Evolutionary conservation across 805 yeast species (phyloP), one percentile per base, ranked within the genome.

Genomic region (Candida boleticola): DNA sequence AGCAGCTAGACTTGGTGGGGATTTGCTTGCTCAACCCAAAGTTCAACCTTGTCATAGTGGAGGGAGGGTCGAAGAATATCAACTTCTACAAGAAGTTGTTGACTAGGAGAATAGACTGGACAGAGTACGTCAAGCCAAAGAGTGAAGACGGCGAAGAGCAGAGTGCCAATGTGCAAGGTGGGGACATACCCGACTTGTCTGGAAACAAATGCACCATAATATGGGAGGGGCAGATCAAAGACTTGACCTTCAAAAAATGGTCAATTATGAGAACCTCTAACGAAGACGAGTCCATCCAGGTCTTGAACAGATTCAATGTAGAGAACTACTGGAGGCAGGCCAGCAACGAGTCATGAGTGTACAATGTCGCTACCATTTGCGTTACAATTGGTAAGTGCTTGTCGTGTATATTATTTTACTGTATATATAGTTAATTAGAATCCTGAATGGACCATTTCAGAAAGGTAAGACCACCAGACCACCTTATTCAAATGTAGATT

Each of bases 181-280:
- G n/a, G n/a, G 23, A 13, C 3, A 3, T 44, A 41, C 19, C 29
- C 9, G 77, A 79, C 47, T 55, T 78, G 36, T 46, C 61, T 0
- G 48, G 48, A 0, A 83, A 82, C 50, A 55, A 56, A 40, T 76
- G 85, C 44, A 51, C 54, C 2, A 48, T 82, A 16, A 46, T 84
- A 2, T 88, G 96, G 95, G 83, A 78, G 45, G 96, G 96, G 0
- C 77, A 76, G 48, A 45, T 85, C 30, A 58, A 61, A 29, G 72
- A 70, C 1, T 56, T 74, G 10, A 71, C 71, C 41, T 89, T 88
- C 58, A 71, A 71, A 35, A 77, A 75, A 50, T 90, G 95, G 95
- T 77, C 86, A 2, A 68, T 79, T 35, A 79, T 79, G 61, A 64
- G 73, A 36, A 75, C 83, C 7, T 59, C 65, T 7, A 58, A 70